Base-by-base conservation (phyloP, 1,139 yeast species). In the Ogataea hybrid region DNA sequence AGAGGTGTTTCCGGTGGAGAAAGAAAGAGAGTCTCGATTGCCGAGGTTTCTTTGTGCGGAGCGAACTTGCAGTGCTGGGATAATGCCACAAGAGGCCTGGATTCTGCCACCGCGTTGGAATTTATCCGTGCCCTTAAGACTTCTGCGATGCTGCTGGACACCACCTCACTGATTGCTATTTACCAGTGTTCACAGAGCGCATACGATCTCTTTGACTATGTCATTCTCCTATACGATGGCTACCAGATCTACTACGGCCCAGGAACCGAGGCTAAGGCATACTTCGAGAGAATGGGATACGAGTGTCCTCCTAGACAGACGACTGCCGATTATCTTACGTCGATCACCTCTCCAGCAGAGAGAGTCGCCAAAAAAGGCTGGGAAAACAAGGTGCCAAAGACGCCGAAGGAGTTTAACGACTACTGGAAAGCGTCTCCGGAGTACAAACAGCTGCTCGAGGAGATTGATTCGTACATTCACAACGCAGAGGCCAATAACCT, bases 141-240 rank as follows among this genome's bases (percentile, higher is more conserved):
- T 2, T 72, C 81, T 20, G 85, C 94, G 9, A 64, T 73, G 27
- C 63, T 84, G 33, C 65, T 79, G 51, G 79, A 76, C 25, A 71
- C 79, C 22, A 76, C 92, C 18, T 80, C 89, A 1, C 69, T 84
- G 41, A 84, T 86, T 54, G 90, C 95, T 32, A 82, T 87, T 46
- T 87, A 86, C 62, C 95, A 86, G 67, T 85, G 89, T 61, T 82
- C 89, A 16, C 89, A 84, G 64, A 86, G 81, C 58, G 84, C 87
- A 44, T 86, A 84, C 57, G 84, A 84, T 48, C 64, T 82, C 46
- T 86, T 86, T 57, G 90, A 85, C 63, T 84, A 84, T 50, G 94
- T 82, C n/a, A 67, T 78, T 35, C 75, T 87, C 15, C 68, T 87
- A 34, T 85, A 85, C 61, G 87, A 83, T 56, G 96, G 96, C 43